Evolutionary conservation across 2,329 filamentous ascomycete species (phyloP), one percentile per base, ranked within the genome.

Genomic region (Neopestalotiopsis sp.): DNA sequence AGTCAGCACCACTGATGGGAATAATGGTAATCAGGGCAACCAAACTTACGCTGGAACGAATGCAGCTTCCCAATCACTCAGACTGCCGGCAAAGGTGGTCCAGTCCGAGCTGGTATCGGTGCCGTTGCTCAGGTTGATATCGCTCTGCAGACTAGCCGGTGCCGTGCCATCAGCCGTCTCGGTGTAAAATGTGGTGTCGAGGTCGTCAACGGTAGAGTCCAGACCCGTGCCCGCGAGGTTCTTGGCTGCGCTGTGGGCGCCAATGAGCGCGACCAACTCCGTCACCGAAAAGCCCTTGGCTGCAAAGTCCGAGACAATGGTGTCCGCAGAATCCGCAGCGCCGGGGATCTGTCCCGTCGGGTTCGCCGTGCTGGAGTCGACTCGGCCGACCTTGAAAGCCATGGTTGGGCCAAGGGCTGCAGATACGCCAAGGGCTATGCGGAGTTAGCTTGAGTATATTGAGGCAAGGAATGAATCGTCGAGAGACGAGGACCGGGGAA

Each of bases 31-130:
- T 28, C 24, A 28, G 2, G 12, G 3, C 60, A n/a, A 49, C 4
- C 14, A 13, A 17, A 76, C 76, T 73, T 69, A 78, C 76, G 73
- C 76, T 5, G 73, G 66, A 12, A 74, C 69, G 57, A 76, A 78
- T 1, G 72, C 75, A 42, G 66, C 67, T 9, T 67, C 57, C 76
- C 76, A 78, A 9, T 71, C 70, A 5, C 67, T 68, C 49, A 74
- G 64, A 40, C 72, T 72, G 12, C 68, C 60, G 4, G 71, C 72
- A 66, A 76, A 77, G 24, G 67, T 59, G 28, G 64, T 70, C 76
- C 76, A 78, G 20, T 70, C 66, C 28, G 67, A 57, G 28, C 69
- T 72, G 9, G 76, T 75, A 49, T 71, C 66, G 14, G 72, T 73
- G 17, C 72, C 72, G 62, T 73, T 74, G 60, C 71, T 72, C 13